A percentile compares a stretch with the other conserved stretches of the same genome.
These are phyloP conservation scores for Teratosphaeria viscida DNA, from an alignment of 2,329 filamentous ascomycete species.

Conservation along the genomic window DNA sequence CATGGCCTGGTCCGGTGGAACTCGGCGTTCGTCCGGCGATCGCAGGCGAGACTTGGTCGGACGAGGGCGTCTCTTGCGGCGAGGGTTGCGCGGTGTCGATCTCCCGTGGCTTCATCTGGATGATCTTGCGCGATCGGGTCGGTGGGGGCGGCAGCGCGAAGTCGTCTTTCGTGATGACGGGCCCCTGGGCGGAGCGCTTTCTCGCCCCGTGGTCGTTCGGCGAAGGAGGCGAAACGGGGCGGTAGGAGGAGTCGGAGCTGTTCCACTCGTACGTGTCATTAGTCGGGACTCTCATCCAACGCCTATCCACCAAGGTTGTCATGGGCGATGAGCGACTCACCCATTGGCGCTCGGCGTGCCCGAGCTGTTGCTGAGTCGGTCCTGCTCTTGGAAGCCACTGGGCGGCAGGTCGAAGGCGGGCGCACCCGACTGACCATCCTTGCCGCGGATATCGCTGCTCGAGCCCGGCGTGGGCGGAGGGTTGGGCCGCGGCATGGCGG, in stretches of 20 bases:
- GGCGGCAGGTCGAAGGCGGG: conserved; percentile 66
- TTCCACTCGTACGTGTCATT: background rate
- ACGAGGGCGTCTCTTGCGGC: background rate
- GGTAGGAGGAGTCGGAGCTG: conserved; percentile 42
- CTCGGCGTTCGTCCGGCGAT: conserved; percentile 5
- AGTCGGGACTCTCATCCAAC: too few relatives aligned
- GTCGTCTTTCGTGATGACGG: conserved; percentile 42
- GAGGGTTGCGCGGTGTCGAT: conserved; percentile 23
- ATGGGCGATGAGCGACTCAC: background rate
- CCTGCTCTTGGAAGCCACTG: conserved; percentile 48
- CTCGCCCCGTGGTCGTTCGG: conserved; percentile 26
- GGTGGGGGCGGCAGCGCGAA: conserved; percentile 87
- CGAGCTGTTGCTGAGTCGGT: conserved; percentile 36
- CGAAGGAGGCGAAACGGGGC: conserved; percentile 35
- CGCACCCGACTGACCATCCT: conserved; percentile 54
- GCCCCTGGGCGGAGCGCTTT: conserved; percentile 20
- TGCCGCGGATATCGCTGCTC: conserved; percentile 67
- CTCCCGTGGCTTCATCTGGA: conserved; percentile 78
- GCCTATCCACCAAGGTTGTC: background rate
- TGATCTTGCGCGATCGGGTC: conserved; percentile 87
- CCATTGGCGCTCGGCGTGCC: conserved; percentile 38
- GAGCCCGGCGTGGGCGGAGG: conserved; percentile 68
- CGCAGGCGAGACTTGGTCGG: background rate
- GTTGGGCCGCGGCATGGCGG: conserved; percentile 59
- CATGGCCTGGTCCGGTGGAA: conserved; percentile 10